phyloP scores from a whole-genome alignment of 1,139 yeast genomes.

The Saccharomyces uvarum region DNA sequence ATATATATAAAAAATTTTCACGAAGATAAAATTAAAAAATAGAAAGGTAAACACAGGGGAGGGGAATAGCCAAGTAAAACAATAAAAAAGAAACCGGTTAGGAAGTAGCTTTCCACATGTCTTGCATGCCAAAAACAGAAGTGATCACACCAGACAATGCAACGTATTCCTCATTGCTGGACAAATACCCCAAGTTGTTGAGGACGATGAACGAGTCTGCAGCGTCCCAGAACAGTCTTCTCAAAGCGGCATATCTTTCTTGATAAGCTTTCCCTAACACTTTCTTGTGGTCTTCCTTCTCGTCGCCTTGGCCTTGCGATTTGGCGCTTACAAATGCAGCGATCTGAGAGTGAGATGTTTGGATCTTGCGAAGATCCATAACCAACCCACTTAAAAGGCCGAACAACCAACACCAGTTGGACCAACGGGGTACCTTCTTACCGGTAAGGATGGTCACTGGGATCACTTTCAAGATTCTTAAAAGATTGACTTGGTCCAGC shows the following conservation, averaged over 20 bases:
- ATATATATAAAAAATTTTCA: neutral
- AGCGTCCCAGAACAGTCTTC: conserved; percentile 71
- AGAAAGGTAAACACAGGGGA: neutral
- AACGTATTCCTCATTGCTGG: conserved; percentile 68
- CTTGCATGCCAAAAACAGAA: conserved; percentile 5
- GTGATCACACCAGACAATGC: conserved; percentile 68
- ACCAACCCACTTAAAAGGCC: conserved; percentile 60
- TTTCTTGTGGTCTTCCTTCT: conserved; percentile 23
- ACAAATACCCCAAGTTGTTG: conserved; percentile 55
- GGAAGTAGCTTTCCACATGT: conserved; percentile 37
- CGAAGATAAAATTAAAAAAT: no score
- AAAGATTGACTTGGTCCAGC: conserved; percentile 66
- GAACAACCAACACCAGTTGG: conserved; percentile 69
- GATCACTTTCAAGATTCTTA: conserved; percentile 39
- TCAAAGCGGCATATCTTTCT: conserved; percentile 42
- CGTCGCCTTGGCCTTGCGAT: conserved; percentile 27
- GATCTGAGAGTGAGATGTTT: conserved; percentile 32
- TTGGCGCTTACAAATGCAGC: conserved; percentile 11
- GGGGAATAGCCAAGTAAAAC: neutral
- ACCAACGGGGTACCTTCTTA: conserved; percentile 35
- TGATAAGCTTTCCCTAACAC: conserved; percentile 22
- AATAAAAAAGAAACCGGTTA: conserved; percentile 23
- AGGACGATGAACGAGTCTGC: conserved; percentile 73
- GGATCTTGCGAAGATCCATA: conserved; percentile 43
- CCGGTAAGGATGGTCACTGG: conserved; percentile 33